Base-by-base conservation (phyloP, 2,329 filamentous ascomycete genomes). In the Ceratocystis ficicola region DNA sequence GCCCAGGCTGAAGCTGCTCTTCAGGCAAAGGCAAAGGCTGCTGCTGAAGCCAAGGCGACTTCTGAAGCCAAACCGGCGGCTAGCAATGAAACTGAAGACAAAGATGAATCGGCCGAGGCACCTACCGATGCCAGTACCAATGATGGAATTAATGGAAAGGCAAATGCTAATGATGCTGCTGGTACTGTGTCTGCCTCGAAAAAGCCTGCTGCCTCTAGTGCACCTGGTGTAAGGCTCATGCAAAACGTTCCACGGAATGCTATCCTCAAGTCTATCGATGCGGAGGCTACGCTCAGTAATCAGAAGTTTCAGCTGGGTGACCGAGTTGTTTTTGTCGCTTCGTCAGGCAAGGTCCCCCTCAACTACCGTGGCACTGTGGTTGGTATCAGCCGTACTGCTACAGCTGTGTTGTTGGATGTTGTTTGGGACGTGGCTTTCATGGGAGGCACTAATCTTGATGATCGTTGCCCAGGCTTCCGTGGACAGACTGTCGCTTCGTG, bases 381-480 rank as follows among this genome's bases (percentile, higher is more conserved):
- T 66, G 94, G 94, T 44, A 88, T 96, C 73, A 96, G 91, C 68
- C 87, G 90, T 66, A 96, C 92, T 36, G 82, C 91, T 22, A 88
- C 89, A 66, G 87, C 87, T 30, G 83, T 89, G 60, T 81, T 96
- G 67, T 80, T 99, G 46, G 94, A 99, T 73, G 84, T 97, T 66
- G 86, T 99, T 6, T 99, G 96, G 76, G 95, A 99, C 74, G 84
- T 85, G 12, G 88, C 90, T 0, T 99, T 99, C 76, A 97, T 99
- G 92, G 95, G 91, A 72, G 94, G 94, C 69, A 96, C 92, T 1
- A 94, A 89, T 0, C 81, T 99, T 17, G 89, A 90, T 67, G 91
- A 92, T 66, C 87, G 94, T 67, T 96, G 93, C 73, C 90, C 91
- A 30, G 86, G 90, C 46, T 99, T 99, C 84, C 86, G 93, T 44